Conservation (phyloP, 2,329 filamentous ascomycete species). For the Aspergillus aculeatinus region DNA sequence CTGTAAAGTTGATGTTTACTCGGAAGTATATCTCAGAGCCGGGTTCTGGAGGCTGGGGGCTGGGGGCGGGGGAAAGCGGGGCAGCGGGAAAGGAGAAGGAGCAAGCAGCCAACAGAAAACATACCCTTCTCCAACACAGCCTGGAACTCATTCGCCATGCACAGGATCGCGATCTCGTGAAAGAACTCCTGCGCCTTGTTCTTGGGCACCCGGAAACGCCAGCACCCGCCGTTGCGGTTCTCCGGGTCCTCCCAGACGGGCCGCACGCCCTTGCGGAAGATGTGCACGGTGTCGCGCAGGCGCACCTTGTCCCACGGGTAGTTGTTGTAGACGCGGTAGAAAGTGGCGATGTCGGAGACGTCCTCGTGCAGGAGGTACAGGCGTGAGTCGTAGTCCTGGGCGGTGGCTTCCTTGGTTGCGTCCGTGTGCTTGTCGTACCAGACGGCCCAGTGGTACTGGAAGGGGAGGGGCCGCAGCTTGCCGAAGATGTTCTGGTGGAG, state of each 20-base stretch:
- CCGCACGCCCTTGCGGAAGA: constrained; percentile 75
- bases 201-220: constrained; percentile 90
- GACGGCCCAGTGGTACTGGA: constrained; percentile 50
- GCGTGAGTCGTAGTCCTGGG: constrained; percentile 30
- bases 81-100: background rate
- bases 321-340: constrained; percentile 81
- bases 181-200: constrained; percentile 56
- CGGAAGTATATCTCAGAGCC: too few species aligned
- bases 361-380: constrained; percentile 42
- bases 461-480: constrained; percentile 47
- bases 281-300: constrained; percentile 73
- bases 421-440: constrained; percentile 48
- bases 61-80: background rate
- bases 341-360: constrained; percentile 50
- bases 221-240: constrained; percentile 81
- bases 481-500: constrained; percentile 46
- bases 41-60: background rate
- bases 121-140: constrained; percentile 76
- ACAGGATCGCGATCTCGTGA: constrained; percentile 37
- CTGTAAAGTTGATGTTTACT: too few species aligned
- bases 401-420: background rate
- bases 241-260: constrained; percentile 83
- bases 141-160: constrained; percentile 42
- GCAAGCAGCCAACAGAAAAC: constrained; percentile 35
- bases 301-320: constrained; percentile 73